Evolutionary conservation across 192 early-diverging fungal genomes (phyloP).

Genomic region (Diversispora eburnea): DNA sequence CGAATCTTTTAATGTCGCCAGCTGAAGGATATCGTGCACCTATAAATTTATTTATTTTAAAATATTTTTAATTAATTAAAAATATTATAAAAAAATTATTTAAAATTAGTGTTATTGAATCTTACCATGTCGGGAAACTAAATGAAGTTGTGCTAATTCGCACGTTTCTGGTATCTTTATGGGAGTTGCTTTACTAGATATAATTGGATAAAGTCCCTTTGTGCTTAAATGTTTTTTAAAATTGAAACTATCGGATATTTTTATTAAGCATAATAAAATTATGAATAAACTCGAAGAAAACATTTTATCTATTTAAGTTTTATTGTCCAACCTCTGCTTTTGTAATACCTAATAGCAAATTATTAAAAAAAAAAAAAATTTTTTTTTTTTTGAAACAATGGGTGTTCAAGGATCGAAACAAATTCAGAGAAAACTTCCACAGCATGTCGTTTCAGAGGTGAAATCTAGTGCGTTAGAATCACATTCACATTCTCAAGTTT

Average conservation of each 20-base stretch:
- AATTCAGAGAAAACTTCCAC: conserved; percentile 10
- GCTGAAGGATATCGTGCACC: neutral
- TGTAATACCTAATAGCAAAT: neutral
- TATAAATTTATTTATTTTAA: neutral
- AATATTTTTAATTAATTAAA: too few species aligned
- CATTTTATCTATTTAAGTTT: too few species aligned
- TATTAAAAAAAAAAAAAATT: too few species aligned
- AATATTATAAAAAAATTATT: too few species aligned
- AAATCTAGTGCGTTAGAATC: conserved; percentile 11
- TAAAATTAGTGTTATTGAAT: neutral
- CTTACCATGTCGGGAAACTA: conserved; percentile 24
- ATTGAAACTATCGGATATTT: neutral
- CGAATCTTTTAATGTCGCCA: neutral
- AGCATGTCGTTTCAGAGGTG: neutral
- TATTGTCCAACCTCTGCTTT: too few species aligned
- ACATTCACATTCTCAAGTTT: neutral
- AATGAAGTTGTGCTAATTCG: conserved; percentile 5
- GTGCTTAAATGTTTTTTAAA: conserved; percentile 3
- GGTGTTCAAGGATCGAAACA: conserved; percentile 4
- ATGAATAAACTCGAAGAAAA: too few species aligned
- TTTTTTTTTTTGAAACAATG: neutral
- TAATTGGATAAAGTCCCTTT: neutral
- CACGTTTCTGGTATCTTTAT: neutral
- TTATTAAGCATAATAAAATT: too few species aligned
- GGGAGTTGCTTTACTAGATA: neutral